phyloP scores from a whole-genome alignment of 352 stramenopile species.

The Peronospora tabacina region DNA sequence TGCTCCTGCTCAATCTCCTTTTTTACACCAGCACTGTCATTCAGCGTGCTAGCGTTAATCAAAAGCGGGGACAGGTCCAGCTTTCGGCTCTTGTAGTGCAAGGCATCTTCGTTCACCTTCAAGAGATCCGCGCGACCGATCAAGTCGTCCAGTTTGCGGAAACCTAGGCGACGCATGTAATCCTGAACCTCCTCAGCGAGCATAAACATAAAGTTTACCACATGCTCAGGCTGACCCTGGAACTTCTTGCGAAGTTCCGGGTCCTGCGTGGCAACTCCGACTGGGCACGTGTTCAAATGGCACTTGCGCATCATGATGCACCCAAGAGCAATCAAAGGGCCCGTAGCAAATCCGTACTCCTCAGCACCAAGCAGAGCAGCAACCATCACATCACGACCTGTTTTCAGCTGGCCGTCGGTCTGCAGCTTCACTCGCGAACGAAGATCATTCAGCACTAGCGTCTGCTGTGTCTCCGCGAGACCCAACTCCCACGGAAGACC shows the following conservation, averaged over 20 bases:
- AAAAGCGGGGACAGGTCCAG: slow-evolving; percentile 91
- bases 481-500: slow-evolving; percentile 94
- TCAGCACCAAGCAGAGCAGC: slow-evolving; percentile 92
- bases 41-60: slow-evolving; percentile 89
- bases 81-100: slow-evolving; percentile 68
- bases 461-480: slow-evolving; percentile 95
- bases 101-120: slow-evolving; percentile 76
- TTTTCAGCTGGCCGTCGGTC: slow-evolving; percentile 94
- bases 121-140: slow-evolving; percentile 91
- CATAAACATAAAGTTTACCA: slow-evolving; percentile 96
- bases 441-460: slow-evolving; percentile 93
- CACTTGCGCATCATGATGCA: slow-evolving; percentile 98
- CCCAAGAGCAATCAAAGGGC: slow-evolving; percentile 91
- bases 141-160: slow-evolving; percentile 90
- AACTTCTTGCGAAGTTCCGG: slow-evolving; percentile 94
- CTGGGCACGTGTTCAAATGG: slow-evolving; percentile 96
- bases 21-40: slow-evolving; percentile 81
- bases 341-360: slow-evolving; percentile 94
- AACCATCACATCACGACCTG: slow-evolving; percentile 89
- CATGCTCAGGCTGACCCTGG: slow-evolving; percentile 91
- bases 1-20: slow-evolving; percentile 87
- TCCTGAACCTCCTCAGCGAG: slow-evolving; percentile 91
- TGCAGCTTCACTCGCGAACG: slow-evolving; percentile 90
- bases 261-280: slow-evolving; percentile 97
- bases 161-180: slow-evolving; percentile 79